Evolutionary conservation across 2,329 filamentous ascomycete genomes (phyloP).

Genomic region (Phialophora expanda): DNA sequence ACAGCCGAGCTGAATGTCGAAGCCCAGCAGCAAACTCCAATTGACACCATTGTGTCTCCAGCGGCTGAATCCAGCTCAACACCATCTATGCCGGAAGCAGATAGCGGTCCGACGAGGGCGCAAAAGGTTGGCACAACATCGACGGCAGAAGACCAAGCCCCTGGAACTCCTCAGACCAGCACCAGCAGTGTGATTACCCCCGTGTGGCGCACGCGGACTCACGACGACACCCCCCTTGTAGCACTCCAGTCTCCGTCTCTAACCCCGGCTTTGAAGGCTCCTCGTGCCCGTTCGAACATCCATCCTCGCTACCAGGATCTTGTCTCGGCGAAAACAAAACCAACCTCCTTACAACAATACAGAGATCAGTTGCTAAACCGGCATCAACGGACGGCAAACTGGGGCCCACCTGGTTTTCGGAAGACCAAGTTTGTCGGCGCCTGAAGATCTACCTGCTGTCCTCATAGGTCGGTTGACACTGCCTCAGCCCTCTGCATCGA

Average conservation of each 20-base stretch:
- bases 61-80: neutral
- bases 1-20: neutral
- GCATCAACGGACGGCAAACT: conserved; percentile 21
- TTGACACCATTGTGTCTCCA: neutral
- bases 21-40: neutral
- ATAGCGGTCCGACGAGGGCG: neutral
- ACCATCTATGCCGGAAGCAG: neutral
- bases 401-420: conserved; percentile 21
- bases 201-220: conserved; percentile 2
- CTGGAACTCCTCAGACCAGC: neutral
- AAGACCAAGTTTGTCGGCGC: conserved; percentile 27
- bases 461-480: neutral
- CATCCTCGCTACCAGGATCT: neutral
- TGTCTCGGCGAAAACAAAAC: conserved; percentile 6
- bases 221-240: neutral
- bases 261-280: neutral
- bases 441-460: conserved; percentile 8
- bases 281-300: neutral
- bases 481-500: neutral
- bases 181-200: conserved; percentile 10
- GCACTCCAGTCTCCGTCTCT: neutral
- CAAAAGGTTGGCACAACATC: neutral
- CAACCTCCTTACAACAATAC: conserved; percentile 25
- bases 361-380: conserved; percentile 20
- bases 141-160: neutral